Percentiles rank a stretch among this genome's conserved stretches.
These are phyloP conservation scores for Chaetomiaceae sp. DNA, from an alignment of 2,329 filamentous ascomycete species.

Conservation along the genomic window DNA sequence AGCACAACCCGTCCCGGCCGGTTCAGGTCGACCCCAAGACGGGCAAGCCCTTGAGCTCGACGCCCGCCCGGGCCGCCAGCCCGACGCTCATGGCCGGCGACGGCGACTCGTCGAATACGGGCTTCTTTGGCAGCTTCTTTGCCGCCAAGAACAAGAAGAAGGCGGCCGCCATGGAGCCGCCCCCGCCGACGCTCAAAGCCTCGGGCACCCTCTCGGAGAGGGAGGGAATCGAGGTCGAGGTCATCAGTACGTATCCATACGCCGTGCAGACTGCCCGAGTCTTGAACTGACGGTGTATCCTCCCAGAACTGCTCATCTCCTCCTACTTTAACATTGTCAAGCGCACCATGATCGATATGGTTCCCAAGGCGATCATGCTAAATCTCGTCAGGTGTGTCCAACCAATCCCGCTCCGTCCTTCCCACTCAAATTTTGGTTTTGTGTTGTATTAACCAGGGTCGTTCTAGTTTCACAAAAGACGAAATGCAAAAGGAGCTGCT, in stretches of 20 bases:
- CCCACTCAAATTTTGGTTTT: too few species aligned
- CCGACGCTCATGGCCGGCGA: constrained; percentile 59
- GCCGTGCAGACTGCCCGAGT: too few species aligned
- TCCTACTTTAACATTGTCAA: constrained; percentile 99
- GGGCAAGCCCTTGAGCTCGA: constrained; percentile 78
- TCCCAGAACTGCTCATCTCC: constrained; percentile 80
- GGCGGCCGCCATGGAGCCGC: constrained; percentile 98
- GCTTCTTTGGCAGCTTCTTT: constrained; percentile 98
- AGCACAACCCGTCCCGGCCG: constrained; percentile 74
- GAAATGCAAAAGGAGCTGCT: constrained; percentile 97
- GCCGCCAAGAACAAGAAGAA: constrained; percentile 99
- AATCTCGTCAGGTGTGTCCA: constrained; percentile 82
- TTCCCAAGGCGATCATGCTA: constrained; percentile 98
- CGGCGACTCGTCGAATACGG: constrained; percentile 52
- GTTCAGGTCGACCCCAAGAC: constrained; percentile 98
- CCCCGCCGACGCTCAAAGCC: constrained; percentile 87
- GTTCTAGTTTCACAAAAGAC: constrained; percentile 78
- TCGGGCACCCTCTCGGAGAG: constrained; percentile 91
- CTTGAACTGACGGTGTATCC: constrained; percentile 10
- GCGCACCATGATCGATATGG: constrained; percentile 99
- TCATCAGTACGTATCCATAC: constrained; percentile 91
- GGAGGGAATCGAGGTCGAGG: constrained; percentile 92
- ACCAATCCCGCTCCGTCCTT: background rate
- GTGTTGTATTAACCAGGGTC: background rate
- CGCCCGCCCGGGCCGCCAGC: constrained; percentile 69